A percentile compares a stretch with the other conserved stretches of the same genome.
Evolutionary conservation across 306 rosid genomes (phyloP).

Genomic region (Cicer chorassanicum): DNA sequence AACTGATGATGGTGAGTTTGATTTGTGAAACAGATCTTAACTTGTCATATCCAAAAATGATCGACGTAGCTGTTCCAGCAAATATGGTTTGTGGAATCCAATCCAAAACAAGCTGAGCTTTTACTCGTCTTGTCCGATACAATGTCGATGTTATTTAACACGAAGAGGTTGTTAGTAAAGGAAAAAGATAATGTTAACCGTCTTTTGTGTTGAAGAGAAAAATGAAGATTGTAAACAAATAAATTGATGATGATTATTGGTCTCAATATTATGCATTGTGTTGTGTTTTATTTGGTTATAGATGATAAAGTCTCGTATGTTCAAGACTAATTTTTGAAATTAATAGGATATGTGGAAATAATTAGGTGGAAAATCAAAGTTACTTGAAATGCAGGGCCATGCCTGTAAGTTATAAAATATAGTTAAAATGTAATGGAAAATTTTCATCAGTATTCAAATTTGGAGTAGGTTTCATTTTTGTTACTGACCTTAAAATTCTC

Average conservation of each 20-base stretch:
- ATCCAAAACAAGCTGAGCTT: slow-evolving; percentile 47
- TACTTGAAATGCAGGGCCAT: too few relatives aligned
- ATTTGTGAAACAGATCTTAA: slow-evolving; percentile 73
- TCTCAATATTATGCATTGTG: slow-evolving; percentile 1
- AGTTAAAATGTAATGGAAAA: too few relatives aligned
- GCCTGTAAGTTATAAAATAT: too few relatives aligned
- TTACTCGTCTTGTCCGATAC: slow-evolving; percentile 8
- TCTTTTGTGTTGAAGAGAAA: slow-evolving; percentile 32
- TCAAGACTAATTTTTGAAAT: not conserved
- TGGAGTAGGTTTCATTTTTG: too few relatives aligned
- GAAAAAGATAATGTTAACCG: not conserved
- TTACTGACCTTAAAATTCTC: too few relatives aligned
- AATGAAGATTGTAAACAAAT: slow-evolving; percentile 39
- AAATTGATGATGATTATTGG: slow-evolving; percentile 23
- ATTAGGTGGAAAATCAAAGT: too few relatives aligned
- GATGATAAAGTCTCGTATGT: not conserved
- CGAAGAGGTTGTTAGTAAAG: slow-evolving; percentile 11
- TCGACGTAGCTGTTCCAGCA: slow-evolving; percentile 87
- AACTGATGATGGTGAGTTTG: slow-evolving; percentile 25
- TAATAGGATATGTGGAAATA: too few relatives aligned
- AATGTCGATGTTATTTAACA: not conserved
- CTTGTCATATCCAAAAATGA: slow-evolving; percentile 88
- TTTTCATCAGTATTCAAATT: too few relatives aligned
- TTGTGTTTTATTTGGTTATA: not conserved
- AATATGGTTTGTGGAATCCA: slow-evolving; percentile 92